phyloP scores from a whole-genome alignment of 352 stramenopile species.

The Phytophthora hibernalis region DNA sequence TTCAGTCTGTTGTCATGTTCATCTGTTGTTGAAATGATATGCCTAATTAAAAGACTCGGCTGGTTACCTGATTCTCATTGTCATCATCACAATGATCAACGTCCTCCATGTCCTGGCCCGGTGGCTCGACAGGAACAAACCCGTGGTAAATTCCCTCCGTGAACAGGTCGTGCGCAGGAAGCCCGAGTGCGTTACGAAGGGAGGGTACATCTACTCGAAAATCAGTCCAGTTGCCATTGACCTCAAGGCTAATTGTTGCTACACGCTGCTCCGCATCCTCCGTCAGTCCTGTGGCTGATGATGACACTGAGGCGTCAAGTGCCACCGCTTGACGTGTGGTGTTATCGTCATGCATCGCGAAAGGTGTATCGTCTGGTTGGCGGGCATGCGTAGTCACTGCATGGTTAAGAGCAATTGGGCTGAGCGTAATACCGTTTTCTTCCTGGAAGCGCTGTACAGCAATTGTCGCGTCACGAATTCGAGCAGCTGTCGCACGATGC shows the following conservation, averaged over 20 bases:
- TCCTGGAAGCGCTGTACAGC: background rate
- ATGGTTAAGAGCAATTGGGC: too few relatives aligned
- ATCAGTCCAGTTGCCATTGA: background rate
- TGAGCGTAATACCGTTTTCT: too few relatives aligned
- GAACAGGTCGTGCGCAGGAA: background rate
- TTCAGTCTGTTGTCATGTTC: too few relatives aligned
- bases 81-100: background rate
- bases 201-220: background rate
- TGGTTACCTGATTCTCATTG: too few relatives aligned
- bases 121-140: background rate
- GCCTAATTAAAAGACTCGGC: too few relatives aligned
- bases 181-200: too few relatives aligned
- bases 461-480: background rate
- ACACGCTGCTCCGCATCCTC: background rate
- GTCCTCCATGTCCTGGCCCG: background rate
- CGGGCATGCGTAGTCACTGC: too few relatives aligned
- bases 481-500: background rate
- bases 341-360: too few relatives aligned
- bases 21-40: too few relatives aligned
- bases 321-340: too few relatives aligned
- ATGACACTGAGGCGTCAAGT: too few relatives aligned
- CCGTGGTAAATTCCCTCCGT: background rate
- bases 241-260: background rate
- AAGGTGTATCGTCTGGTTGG: too few relatives aligned
- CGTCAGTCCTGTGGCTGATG: background rate